These are phyloP conservation scores for Neurospora sp. DNA, from an alignment of 495 filamentous ascomycete species.

Conservation along the genomic window DNA sequence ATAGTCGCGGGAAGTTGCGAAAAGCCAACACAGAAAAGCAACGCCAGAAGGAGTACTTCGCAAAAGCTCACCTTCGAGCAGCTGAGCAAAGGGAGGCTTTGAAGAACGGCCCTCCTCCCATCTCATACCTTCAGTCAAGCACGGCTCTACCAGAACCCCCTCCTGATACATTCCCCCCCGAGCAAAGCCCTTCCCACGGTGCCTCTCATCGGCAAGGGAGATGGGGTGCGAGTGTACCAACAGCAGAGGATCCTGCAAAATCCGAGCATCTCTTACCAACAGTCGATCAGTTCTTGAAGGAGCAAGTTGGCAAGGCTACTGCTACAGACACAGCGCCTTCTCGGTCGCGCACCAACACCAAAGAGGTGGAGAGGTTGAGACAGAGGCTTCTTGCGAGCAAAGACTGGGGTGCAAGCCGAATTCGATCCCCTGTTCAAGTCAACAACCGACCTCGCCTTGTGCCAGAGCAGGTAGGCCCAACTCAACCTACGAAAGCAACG, in stretches of 20 bases:
- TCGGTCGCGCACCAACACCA: background rate
- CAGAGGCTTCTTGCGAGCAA: slow-evolving; percentile 12
- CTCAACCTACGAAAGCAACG: background rate
- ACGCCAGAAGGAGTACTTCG: slow-evolving; percentile 33
- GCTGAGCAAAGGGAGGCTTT: slow-evolving; percentile 8
- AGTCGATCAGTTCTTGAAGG: slow-evolving; percentile 11
- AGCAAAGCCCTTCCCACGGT: background rate
- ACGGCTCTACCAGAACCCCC: slow-evolving; percentile 4
- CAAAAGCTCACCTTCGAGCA: slow-evolving; percentile 22
- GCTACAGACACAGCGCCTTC: background rate
- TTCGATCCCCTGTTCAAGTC: background rate
- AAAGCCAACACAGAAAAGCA: slow-evolving; percentile 20
- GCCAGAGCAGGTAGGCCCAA: background rate
- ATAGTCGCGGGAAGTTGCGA: slow-evolving; percentile 21
- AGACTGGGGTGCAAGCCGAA: slow-evolving; percentile 10
- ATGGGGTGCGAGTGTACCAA: background rate
- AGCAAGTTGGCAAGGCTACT: background rate
- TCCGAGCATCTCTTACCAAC: slow-evolving; percentile 1
- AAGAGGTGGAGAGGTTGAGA: slow-evolving; percentile 9
- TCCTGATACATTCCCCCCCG: background rate
- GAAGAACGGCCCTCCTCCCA: slow-evolving; percentile 5
- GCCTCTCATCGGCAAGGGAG: background rate
- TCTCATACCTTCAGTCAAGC: background rate
- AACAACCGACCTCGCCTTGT: background rate
- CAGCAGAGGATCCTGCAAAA: background rate